Conservation (phyloP, 352 stramenopile species). For the Chrysophaeum taylorii region DNA sequence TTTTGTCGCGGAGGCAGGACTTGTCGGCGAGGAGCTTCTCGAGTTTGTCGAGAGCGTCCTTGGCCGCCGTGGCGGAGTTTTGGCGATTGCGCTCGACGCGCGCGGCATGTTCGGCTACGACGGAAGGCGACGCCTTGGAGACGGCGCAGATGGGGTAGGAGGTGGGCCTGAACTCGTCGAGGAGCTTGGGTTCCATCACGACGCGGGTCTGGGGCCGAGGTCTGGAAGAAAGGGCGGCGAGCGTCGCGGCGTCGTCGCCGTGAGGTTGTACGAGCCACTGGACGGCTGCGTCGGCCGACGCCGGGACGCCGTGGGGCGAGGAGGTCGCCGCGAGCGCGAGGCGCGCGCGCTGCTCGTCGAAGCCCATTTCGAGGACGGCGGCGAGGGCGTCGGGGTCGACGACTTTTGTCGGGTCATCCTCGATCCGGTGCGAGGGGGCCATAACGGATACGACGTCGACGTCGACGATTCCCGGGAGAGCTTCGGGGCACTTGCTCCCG, state of each 20-base stretch:
- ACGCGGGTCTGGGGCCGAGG: neutral
- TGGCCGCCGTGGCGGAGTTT: neutral
- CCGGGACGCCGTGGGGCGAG: neutral
- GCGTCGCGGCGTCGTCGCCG: neutral
- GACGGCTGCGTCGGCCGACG: neutral
- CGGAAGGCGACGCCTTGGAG: neutral
- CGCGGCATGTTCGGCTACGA: neutral
- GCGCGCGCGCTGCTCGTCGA: neutral
- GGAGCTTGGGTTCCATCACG: neutral
- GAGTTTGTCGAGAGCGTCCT: neutral
- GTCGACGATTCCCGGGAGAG: neutral
- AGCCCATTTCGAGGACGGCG: conserved; percentile 3
- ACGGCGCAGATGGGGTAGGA: neutral
- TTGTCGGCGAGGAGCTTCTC: neutral
- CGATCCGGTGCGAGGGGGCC: neutral
- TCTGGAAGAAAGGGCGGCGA: neutral
- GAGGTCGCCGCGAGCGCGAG: neutral
- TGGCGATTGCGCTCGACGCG: too few relatives aligned
- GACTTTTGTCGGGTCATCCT: neutral
- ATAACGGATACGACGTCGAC: neutral
- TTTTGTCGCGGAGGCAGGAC: neutral
- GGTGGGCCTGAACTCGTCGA: neutral
- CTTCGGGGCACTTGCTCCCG: neutral
- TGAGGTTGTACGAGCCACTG: neutral
- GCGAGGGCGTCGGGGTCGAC: neutral